Percentiles rank a stretch among this genome's conserved stretches.
Conservation (phyloP, 2,329 filamentous ascomycete genomes). For the Pseudopyricularia cyperi region DNA sequence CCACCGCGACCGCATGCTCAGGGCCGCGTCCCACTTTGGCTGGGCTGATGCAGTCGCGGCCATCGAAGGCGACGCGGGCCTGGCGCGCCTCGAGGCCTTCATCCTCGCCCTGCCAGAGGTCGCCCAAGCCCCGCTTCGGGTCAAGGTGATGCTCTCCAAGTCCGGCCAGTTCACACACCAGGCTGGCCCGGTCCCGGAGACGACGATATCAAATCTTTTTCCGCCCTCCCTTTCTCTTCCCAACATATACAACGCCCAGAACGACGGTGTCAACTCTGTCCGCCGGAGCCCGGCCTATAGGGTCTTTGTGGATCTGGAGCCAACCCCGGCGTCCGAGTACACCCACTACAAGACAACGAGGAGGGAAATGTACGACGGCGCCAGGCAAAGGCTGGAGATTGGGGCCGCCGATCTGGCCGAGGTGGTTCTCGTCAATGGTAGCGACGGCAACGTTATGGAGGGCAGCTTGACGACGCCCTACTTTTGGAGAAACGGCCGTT, state of each 20-base stretch:
- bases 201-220: conserved; percentile 40
- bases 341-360: conserved; percentile 80
- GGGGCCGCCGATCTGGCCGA: conserved; percentile 28
- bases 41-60: conserved; percentile 33
- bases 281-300: conserved; percentile 23
- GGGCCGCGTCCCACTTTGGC: conserved; percentile 41
- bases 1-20: conserved; percentile 68
- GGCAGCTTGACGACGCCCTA: conserved; percentile 74
- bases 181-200: conserved; percentile 18
- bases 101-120: conserved; percentile 15
- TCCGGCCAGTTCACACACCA: conserved; percentile 33
- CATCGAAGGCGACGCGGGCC: conserved; percentile 31
- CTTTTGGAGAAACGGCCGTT: conserved; percentile 57
- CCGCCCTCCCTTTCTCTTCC: conserved; percentile 41
- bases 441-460: conserved; percentile 61
- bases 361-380: conserved; percentile 57
- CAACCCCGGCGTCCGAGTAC: conserved; percentile 41
- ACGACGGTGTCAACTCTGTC: conserved; percentile 9
- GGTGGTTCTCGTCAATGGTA: conserved; percentile 57
- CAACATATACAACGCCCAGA: conserved; percentile 6
- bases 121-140: conserved; percentile 25
- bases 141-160: conserved; percentile 42
- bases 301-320: conserved; percentile 28
- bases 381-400: conserved; percentile 50
- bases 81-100: conserved; percentile 26